A percentile compares a stretch with the other conserved stretches of the same genome.
Evolutionary conservation across 1,284 basidiomycete genomes (phyloP).

Genomic region (Porogramme epimiltina): DNA sequence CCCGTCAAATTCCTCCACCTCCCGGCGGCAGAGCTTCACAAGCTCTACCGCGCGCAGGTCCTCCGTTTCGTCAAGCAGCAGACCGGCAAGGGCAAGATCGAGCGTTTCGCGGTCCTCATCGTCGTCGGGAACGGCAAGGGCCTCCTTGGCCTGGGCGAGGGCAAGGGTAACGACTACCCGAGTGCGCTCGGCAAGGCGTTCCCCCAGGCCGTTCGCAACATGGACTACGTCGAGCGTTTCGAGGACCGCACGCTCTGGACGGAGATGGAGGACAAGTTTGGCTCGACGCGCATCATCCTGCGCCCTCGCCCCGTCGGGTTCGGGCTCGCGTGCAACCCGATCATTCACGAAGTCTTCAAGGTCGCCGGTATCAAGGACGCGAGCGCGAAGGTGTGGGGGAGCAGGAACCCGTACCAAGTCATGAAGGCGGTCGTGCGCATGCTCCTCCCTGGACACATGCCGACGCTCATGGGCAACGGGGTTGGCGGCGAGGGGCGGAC

Average conservation of each 20-base stretch:
- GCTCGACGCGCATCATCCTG: constrained; percentile 82
- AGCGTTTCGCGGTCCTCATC: constrained; percentile 66
- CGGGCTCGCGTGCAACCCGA: constrained; percentile 88
- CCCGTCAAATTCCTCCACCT: constrained; percentile 30
- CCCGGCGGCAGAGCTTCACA: constrained; percentile 28
- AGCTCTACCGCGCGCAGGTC: constrained; percentile 60
- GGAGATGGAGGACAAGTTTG: constrained; percentile 83
- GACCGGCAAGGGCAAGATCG: constrained; percentile 85
- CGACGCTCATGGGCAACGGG: constrained; percentile 77
- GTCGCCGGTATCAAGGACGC: constrained; percentile 95
- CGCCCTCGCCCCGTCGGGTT: constrained; percentile 93
- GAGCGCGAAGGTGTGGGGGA: constrained; percentile 93
- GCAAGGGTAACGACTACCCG: constrained; percentile 67
- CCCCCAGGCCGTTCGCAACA: constrained; percentile 76
- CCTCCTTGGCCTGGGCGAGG: constrained; percentile 89
- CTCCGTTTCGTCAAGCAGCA: constrained; percentile 75
- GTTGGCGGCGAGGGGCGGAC: constrained; percentile 70
- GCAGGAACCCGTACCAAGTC: constrained; percentile 76
- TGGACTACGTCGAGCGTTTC: constrained; percentile 91
- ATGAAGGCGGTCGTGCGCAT: constrained; percentile 63
- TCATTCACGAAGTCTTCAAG: constrained; percentile 86
- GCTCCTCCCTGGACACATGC: constrained; percentile 72
- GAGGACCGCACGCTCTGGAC: constrained; percentile 92
- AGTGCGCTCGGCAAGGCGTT: constrained; percentile 70
- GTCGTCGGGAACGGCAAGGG: constrained; percentile 89